These are phyloP conservation scores for Herpetomonas muscarum DNA, from an alignment of 208 protist genomes.

Conservation along the genomic window DNA sequence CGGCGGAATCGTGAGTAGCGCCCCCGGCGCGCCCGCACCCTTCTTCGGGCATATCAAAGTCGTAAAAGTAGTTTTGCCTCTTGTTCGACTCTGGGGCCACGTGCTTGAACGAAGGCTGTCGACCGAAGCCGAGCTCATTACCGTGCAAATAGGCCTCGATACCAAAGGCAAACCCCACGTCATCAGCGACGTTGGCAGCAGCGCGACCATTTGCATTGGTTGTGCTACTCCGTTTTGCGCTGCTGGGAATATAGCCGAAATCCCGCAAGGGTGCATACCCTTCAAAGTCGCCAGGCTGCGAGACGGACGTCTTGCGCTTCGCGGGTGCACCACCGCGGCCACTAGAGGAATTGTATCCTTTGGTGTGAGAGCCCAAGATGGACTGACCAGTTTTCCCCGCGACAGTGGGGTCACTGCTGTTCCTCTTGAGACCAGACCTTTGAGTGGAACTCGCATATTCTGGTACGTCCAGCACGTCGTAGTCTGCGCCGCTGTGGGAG, in stretches of 20 bases:
- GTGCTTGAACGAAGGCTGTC: conserved; percentile 50
- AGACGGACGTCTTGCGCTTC: too few relatives aligned
- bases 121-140: conserved; percentile 51
- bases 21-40: not conserved
- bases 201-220: not conserved
- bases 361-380: not conserved
- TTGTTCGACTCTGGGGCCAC: conserved; percentile 4
- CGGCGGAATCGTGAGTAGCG: too few relatives aligned
- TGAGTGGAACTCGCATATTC: not conserved
- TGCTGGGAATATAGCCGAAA: not conserved
- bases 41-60: not conserved
- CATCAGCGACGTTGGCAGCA: not conserved
- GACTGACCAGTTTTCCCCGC: too few relatives aligned
- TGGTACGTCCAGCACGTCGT: not conserved
- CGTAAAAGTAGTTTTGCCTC: not conserved
- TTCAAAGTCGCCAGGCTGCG: too few relatives aligned
- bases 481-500: not conserved
- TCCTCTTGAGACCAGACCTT: not conserved
- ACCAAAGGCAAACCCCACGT: conserved; percentile 44
- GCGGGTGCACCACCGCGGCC: too few relatives aligned
- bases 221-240: not conserved
- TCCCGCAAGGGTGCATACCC: not conserved
- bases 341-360: too few relatives aligned
- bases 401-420: too few relatives aligned
- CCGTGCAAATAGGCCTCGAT: conserved; percentile 69